Evolutionary conservation across 1,284 basidiomycete genomes (phyloP).

Genomic region (Ustilago curta): DNA sequence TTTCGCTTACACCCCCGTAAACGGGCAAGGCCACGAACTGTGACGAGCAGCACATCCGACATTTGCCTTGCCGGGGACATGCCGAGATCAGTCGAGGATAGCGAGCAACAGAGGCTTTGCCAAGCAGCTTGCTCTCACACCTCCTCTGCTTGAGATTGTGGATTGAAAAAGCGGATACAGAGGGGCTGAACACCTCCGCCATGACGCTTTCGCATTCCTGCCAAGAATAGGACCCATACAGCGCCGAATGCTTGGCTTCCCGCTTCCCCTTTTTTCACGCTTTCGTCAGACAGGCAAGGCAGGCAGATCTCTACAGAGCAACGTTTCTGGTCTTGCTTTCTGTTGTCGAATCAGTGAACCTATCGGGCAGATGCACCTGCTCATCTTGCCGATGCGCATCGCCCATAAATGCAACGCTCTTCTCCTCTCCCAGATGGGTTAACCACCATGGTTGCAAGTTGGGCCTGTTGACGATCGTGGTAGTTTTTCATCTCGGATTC

Average conservation of each 20-base stretch:
- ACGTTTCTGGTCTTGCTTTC: too few relatives aligned
- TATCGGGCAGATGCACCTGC: conserved; percentile 1
- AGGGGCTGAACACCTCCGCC: background rate
- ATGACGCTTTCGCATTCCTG: conserved; percentile 1
- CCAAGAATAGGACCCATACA: conserved; percentile 1
- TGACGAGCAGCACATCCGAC: background rate
- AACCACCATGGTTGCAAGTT: too few relatives aligned
- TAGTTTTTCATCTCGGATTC: background rate
- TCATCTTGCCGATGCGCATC: conserved; percentile 3
- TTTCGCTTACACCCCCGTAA: background rate
- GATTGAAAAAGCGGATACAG: background rate
- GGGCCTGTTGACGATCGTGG: too few relatives aligned
- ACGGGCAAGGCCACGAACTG: background rate
- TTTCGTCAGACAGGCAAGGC: background rate
- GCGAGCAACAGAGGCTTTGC: conserved; percentile 3
- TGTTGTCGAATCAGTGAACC: background rate
- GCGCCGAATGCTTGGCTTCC: conserved; percentile 6
- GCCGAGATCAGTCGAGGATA: background rate
- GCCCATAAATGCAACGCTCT: too few relatives aligned
- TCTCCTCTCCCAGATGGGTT: too few relatives aligned
- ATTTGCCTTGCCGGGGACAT: background rate
- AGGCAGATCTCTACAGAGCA: too few relatives aligned
- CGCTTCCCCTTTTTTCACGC: background rate
- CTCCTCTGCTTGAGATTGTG: conserved; percentile 1
- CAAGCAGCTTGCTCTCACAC: background rate